Conservation (phyloP, 192 early-diverging fungal genomes). For the Globomyces pollinis-pini region DNA sequence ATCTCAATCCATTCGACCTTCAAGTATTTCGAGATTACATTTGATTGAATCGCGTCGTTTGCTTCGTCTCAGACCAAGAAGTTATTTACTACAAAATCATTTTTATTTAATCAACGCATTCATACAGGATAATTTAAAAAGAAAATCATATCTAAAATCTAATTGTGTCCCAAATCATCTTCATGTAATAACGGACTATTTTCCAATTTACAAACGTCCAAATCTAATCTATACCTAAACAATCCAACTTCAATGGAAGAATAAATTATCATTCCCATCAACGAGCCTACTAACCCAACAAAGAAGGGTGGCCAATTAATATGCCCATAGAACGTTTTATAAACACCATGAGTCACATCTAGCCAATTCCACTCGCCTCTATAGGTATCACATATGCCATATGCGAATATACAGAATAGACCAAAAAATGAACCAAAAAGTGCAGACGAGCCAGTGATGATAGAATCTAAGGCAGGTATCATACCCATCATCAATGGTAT, state of each 20-base stretch:
- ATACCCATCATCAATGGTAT: constrained; percentile 33
- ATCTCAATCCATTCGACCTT: too few species aligned
- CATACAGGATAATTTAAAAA: too few species aligned
- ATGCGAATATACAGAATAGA: constrained; percentile 20
- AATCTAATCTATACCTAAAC: background rate
- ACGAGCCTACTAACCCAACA: constrained; percentile 17
- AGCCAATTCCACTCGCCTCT: too few species aligned
- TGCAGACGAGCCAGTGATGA: constrained; percentile 20
- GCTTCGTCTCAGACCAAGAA: too few species aligned
- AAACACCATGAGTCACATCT: constrained; percentile 14
- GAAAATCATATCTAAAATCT: too few species aligned
- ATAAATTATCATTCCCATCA: constrained; percentile 17
- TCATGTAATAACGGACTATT: too few species aligned
- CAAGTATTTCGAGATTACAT: too few species aligned
- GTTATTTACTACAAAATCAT: too few species aligned
- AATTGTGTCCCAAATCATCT: too few species aligned
- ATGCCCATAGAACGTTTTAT: constrained; percentile 16
- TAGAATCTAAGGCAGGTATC: constrained; percentile 17
- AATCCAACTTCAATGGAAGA: background rate
- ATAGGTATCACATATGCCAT: constrained; percentile 4
- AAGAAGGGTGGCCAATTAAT: constrained; percentile 30
- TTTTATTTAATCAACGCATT: too few species aligned
- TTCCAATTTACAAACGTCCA: too few species aligned
- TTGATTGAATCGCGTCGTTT: too few species aligned
- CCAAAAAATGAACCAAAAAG: constrained; percentile 28